Percentiles rank a stretch among this genome's conserved stretches.
Evolutionary conservation across 768 basidiomycete species (phyloP).

Genomic region (Naematelia encephala): DNA sequence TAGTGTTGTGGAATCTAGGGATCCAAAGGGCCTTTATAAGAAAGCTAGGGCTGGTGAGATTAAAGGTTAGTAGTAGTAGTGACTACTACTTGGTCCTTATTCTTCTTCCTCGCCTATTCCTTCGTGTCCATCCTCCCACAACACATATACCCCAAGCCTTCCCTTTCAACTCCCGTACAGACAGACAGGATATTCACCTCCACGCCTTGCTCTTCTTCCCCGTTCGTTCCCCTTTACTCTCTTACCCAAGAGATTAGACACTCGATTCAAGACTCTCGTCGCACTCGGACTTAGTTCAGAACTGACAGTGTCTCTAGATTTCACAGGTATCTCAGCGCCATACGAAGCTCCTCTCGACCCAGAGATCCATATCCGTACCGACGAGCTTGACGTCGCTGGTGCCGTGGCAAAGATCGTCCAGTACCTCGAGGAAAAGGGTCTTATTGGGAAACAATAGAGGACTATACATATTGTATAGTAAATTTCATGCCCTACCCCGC

Average conservation of each 20-base stretch:
- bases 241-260: neutral
- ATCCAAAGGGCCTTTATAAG: slow-evolving; percentile 97
- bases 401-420: slow-evolving; percentile 73
- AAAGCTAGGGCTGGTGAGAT: slow-evolving; percentile 94
- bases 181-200: too few relatives aligned
- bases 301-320: slow-evolving; percentile 60
- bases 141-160: too few relatives aligned
- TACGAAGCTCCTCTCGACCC: slow-evolving; percentile 83
- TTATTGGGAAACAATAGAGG: slow-evolving; percentile 16
- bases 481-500: too few relatives aligned
- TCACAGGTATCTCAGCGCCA: slow-evolving; percentile 95
- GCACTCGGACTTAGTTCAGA: neutral
- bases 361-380: slow-evolving; percentile 89
- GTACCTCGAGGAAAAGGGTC: slow-evolving; percentile 67
- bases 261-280: neutral
- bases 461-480: too few relatives aligned
- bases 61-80: slow-evolving; percentile 75
- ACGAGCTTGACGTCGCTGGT: slow-evolving; percentile 70
- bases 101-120: too few relatives aligned
- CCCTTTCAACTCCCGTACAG: too few relatives aligned
- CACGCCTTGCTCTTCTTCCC: neutral
- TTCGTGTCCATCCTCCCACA: too few relatives aligned
- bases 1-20: slow-evolving; percentile 78
- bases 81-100: too few relatives aligned
- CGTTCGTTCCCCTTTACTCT: neutral